Percentiles rank a stretch among this genome's conserved stretches.
Conservation (phyloP, 805 yeast genomes). For the Priceomyces fermenticarens region DNA sequence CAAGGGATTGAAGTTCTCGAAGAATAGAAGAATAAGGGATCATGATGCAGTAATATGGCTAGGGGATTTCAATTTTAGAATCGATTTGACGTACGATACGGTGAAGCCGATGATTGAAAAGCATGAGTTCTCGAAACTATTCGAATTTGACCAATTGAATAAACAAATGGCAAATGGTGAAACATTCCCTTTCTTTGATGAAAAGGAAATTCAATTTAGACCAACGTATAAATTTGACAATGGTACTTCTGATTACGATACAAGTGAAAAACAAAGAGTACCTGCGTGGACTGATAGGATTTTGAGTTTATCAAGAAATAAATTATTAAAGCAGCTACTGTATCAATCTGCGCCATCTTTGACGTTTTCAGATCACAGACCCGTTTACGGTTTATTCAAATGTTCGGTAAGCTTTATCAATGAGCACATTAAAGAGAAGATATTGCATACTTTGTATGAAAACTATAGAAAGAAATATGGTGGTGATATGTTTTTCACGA, state of each 20-base stretch:
- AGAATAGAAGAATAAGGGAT: slow-evolving; percentile 48
- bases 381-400: slow-evolving; percentile 72
- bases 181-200: slow-evolving; percentile 74
- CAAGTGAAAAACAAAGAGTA: slow-evolving; percentile 86
- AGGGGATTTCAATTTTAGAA: slow-evolving; percentile 91
- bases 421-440: slow-evolving; percentile 51
- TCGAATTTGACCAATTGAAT: slow-evolving; percentile 75
- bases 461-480: slow-evolving; percentile 48
- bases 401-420: slow-evolving; percentile 66
- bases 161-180: slow-evolving; percentile 66
- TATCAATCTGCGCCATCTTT: slow-evolving; percentile 61
- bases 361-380: slow-evolving; percentile 83
- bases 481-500: slow-evolving; percentile 30
- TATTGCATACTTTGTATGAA: slow-evolving; percentile 59
- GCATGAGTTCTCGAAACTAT: slow-evolving; percentile 47
- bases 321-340: slow-evolving; percentile 51
- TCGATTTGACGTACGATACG: slow-evolving; percentile 66
- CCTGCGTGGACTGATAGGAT: slow-evolving; percentile 98
- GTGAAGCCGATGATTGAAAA: slow-evolving; percentile 55
- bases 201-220: slow-evolving; percentile 68
- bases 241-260: slow-evolving; percentile 75
- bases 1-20: slow-evolving; percentile 64
- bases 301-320: slow-evolving; percentile 55
- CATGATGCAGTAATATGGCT: slow-evolving; percentile 91
- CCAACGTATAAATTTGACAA: slow-evolving; percentile 95